These are phyloP conservation scores for Musa schizocarpa DNA, from an alignment of 176 grass and related monocot genomes.

Conservation along the genomic window DNA sequence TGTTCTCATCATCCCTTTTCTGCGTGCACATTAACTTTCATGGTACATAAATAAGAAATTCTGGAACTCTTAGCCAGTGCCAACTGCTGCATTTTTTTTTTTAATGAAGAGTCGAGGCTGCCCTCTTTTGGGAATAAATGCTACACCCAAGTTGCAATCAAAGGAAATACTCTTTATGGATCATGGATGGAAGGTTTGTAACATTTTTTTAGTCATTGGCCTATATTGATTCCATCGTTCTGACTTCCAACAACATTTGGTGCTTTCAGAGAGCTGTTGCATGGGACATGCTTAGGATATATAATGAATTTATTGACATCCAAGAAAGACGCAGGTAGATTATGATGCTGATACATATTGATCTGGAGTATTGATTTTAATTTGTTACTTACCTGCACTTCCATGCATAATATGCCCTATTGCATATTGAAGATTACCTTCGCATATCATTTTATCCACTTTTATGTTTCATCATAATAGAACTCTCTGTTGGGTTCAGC, in stretches of 20 bases:
- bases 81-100: neutral
- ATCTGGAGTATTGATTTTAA: no score
- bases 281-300: conserved; percentile 93
- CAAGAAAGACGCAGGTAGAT: conserved; percentile 71
- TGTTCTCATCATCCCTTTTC: no score
- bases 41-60: neutral
- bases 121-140: conserved; percentile 80
- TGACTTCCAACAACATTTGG: neutral
- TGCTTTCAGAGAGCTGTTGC: conserved; percentile 62
- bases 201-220: conserved; percentile 5
- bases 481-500: neutral
- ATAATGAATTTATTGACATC: conserved; percentile 77
- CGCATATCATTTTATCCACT: neutral
- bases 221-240: neutral
- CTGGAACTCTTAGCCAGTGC: neutral
- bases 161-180: conserved; percentile 82
- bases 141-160: conserved; percentile 70
- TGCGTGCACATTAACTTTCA: no score
- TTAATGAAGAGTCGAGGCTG: conserved; percentile 81
- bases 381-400: neutral
- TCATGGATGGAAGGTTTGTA: conserved; percentile 72
- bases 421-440: neutral
- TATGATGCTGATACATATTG: neutral
- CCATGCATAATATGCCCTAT: neutral
- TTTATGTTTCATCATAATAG: neutral